Evolutionary conservation across 2,329 filamentous ascomycete genomes (phyloP).

Genomic region (Diaporthe aspalathi): DNA sequence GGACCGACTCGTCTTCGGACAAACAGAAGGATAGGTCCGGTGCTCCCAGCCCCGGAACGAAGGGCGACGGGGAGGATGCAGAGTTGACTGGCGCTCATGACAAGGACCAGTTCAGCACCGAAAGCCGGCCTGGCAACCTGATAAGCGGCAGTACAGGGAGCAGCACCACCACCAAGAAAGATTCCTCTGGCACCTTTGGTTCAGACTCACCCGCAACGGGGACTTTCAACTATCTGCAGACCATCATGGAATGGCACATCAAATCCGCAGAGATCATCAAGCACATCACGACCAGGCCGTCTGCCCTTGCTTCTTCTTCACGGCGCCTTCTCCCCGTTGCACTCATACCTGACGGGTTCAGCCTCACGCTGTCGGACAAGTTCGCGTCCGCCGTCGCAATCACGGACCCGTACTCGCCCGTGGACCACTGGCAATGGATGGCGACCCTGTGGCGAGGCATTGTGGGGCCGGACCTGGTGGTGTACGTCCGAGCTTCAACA

Average conservation of each 20-base stretch:
- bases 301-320: constrained; percentile 23
- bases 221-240: constrained; percentile 68
- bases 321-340: constrained; percentile 70
- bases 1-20: constrained; percentile 49
- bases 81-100: constrained; percentile 29
- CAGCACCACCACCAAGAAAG: not conserved
- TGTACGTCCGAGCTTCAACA: constrained; percentile 66
- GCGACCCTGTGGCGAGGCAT: constrained; percentile 92
- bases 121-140: constrained; percentile 30
- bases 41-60: constrained; percentile 51
- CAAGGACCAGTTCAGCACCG: not conserved
- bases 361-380: constrained; percentile 80
- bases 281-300: constrained; percentile 55
- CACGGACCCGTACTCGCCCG: constrained; percentile 78
- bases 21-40: not conserved
- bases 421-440: constrained; percentile 99
- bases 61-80: constrained; percentile 16
- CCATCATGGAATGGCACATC: constrained; percentile 79
- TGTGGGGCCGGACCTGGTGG: constrained; percentile 81
- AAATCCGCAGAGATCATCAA: constrained; percentile 77
- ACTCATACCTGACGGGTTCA: constrained; percentile 81
- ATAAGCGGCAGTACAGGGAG: not conserved
- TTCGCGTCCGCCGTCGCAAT: constrained; percentile 82
- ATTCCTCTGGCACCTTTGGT: not conserved
- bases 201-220: not conserved